These are phyloP conservation scores for Pichia californica DNA, from an alignment of 805 yeast species.

Conservation along the genomic window DNA sequence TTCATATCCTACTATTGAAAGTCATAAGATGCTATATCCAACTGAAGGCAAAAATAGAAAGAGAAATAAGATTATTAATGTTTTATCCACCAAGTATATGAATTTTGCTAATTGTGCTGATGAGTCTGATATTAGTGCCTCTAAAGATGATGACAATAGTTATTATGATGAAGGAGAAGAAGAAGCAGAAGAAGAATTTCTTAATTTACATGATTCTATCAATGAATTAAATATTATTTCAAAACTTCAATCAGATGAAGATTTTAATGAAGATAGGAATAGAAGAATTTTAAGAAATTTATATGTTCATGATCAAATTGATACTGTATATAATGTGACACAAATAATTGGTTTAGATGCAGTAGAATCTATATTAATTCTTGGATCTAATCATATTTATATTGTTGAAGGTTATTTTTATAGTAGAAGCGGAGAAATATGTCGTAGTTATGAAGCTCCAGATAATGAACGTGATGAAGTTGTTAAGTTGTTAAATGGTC, in stretches of 20 bases:
- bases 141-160: too few relatives aligned
- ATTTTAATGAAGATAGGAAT: slow-evolving; percentile 54
- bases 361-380: slow-evolving; percentile 64
- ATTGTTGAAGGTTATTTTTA: slow-evolving; percentile 65
- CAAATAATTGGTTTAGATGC: slow-evolving; percentile 73
- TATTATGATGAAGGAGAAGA: too few relatives aligned
- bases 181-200: too few relatives aligned
- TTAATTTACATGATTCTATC: not conserved
- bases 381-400: slow-evolving; percentile 61
- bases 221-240: not conserved
- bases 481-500: slow-evolving; percentile 48
- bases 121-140: too few relatives aligned
- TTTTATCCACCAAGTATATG: not conserved
- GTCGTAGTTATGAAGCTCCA: slow-evolving; percentile 65
- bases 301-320: slow-evolving; percentile 62
- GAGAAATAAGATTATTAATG: slow-evolving; percentile 52
- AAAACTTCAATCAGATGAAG: not conserved
- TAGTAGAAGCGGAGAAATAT: slow-evolving; percentile 44
- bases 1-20: slow-evolving; percentile 16
- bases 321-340: slow-evolving; percentile 69
- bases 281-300: slow-evolving; percentile 67
- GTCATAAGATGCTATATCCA: slow-evolving; percentile 49
- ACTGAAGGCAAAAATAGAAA: slow-evolving; percentile 67
- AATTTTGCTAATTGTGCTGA: not conserved
- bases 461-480: slow-evolving; percentile 57